phyloP scores from a whole-genome alignment of 441 rosid genomes.

The Mallotus repandus region DNA sequence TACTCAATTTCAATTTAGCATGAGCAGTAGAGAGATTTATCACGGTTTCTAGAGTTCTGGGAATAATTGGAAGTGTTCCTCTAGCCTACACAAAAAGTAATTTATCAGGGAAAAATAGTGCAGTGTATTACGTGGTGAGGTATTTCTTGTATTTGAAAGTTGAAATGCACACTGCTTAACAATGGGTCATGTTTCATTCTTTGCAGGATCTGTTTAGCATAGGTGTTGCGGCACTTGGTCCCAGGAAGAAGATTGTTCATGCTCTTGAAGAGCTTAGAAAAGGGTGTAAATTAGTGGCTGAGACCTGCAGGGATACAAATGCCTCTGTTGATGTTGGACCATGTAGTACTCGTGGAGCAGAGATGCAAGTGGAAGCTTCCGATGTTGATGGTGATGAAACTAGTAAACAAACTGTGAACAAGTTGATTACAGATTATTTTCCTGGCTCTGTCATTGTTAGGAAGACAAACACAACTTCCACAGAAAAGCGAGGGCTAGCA shows the following conservation, averaged over 20 bases:
- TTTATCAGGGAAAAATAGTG: too few species aligned
- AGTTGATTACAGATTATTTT: constrained; percentile 88
- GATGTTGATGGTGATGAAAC: constrained; percentile 36
- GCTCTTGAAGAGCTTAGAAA: constrained; percentile 63
- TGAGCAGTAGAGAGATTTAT: constrained; percentile 97
- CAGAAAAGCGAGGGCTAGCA: constrained; percentile 30
- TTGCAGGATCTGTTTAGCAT: constrained; percentile 69
- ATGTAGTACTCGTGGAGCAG: constrained; percentile 29
- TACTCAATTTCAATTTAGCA: constrained; percentile 87
- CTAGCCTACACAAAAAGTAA: constrained; percentile 65
- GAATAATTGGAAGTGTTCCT: constrained; percentile 96
- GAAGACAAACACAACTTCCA: constrained; percentile 39
- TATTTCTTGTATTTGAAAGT: background rate
- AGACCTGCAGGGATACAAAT: constrained; percentile 24
- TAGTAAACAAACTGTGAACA: constrained; percentile 49
- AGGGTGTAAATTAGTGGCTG: constrained; percentile 28
- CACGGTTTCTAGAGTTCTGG: constrained; percentile 94
- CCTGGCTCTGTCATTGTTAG: constrained; percentile 39
- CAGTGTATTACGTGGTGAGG: too few species aligned
- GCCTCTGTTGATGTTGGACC: constrained; percentile 23
- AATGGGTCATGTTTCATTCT: constrained; percentile 3
- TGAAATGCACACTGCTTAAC: background rate
- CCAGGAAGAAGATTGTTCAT: constrained; percentile 81
- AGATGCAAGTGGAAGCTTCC: constrained; percentile 37
- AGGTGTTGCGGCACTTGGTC: constrained; percentile 86